Evolutionary conservation across 768 basidiomycete species (phyloP).

Genomic region (Strobilomyces confusus): DNA sequence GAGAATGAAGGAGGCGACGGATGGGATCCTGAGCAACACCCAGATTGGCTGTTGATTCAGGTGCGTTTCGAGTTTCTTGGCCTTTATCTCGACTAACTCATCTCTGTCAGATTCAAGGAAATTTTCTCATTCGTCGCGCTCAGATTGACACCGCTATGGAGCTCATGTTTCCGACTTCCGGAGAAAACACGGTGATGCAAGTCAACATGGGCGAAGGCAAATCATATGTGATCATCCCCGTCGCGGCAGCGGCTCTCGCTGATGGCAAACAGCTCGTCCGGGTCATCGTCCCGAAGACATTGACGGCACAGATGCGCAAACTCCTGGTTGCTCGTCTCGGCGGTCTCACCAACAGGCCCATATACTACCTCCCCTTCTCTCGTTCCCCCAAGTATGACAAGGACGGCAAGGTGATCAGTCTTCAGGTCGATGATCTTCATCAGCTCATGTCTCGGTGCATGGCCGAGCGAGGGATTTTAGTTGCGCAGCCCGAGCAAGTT

Average conservation of each 20-base stretch:
- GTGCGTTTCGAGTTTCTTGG: neutral
- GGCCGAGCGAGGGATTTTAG: constrained; percentile 26
- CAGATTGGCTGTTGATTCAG: neutral
- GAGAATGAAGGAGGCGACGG: neutral
- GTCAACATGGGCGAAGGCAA: neutral
- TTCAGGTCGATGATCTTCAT: neutral
- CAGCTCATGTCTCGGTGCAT: neutral
- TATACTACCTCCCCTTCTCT: neutral
- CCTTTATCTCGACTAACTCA: too few species aligned
- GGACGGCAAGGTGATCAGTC: neutral
- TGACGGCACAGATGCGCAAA: neutral
- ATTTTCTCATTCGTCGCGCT: neutral
- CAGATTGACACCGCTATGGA: neutral
- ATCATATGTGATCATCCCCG: neutral
- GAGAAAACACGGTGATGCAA: neutral
- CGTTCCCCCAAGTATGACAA: neutral
- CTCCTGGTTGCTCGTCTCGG: neutral
- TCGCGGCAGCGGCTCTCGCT: neutral
- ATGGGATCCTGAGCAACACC: neutral
- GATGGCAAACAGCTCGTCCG: neutral
- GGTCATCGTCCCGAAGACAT: neutral
- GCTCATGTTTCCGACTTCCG: neutral
- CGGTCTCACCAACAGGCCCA: neutral
- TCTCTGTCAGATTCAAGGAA: neutral
- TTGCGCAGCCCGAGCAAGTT: constrained; percentile 51